Evolutionary conservation across 495 filamentous ascomycete genomes (phyloP).

Genomic region (Penicillium simplicissimum): DNA sequence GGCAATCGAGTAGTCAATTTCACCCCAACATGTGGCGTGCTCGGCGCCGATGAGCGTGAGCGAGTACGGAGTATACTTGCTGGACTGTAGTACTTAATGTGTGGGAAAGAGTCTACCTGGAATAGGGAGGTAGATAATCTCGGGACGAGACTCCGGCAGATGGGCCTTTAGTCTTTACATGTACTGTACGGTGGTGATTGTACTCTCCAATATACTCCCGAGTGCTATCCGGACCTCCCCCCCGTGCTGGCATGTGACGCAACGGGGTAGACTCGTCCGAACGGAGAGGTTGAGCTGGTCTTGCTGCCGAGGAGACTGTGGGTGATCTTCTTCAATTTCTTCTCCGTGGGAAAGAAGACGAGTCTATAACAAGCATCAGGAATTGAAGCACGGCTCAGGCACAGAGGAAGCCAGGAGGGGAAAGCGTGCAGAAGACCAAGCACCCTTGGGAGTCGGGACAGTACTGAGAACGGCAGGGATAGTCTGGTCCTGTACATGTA

Average conservation of each 20-base stretch:
- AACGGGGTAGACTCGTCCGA: constrained; percentile 1
- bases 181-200: background rate
- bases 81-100: background rate
- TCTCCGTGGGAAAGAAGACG: background rate
- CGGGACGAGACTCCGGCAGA: background rate
- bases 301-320: background rate
- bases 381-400: background rate
- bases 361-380: background rate
- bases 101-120: background rate
- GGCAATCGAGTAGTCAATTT: background rate
- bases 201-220: background rate
- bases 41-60: background rate
- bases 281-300: background rate
- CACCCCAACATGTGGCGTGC: background rate
- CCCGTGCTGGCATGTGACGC: constrained; percentile 4
- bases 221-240: background rate
- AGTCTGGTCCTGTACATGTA: background rate
- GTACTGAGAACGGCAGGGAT: background rate
- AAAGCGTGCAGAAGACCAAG: background rate
- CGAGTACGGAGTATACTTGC: background rate
- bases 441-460: too few species aligned
- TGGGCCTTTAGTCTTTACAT: background rate
- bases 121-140: background rate
- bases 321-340: background rate
- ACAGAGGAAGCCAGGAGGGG: background rate